A percentile compares a stretch with the other conserved stretches of the same genome.
Conservation (phyloP, 2,329 filamentous ascomycete species). For the Diplocarpon rosae region DNA sequence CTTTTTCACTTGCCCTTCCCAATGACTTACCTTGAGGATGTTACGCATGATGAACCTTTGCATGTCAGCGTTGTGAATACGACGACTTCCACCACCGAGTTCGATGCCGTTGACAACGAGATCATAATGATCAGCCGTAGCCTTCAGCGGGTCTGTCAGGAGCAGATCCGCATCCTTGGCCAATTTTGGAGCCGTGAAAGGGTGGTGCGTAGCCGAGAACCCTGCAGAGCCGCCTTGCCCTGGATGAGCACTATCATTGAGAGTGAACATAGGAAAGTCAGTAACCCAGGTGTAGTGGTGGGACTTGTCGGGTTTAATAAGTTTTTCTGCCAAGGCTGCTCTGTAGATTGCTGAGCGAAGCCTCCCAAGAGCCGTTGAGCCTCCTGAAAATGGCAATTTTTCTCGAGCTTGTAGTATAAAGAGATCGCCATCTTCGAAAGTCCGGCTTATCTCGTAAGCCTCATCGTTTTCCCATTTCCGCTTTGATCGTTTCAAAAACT, state of each 20-base stretch:
- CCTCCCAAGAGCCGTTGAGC: constrained; percentile 45
- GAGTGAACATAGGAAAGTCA: constrained; percentile 88
- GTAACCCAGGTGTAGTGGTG: constrained; percentile 73
- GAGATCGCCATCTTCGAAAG: constrained; percentile 58
- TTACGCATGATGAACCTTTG: constrained; percentile 80
- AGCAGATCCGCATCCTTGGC: constrained; percentile 64
- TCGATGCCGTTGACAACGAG: constrained; percentile 93
- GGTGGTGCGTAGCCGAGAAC: constrained; percentile 83
- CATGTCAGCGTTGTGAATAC: constrained; percentile 75
- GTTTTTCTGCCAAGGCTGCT: constrained; percentile 18
- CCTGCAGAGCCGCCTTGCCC: constrained; percentile 68
- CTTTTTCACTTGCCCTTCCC: neutral
- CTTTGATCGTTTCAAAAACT: constrained; percentile 9
- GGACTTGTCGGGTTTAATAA: constrained; percentile 24
- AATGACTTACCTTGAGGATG: constrained; percentile 47
- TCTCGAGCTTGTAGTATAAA: constrained; percentile 72
- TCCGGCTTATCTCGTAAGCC: constrained; percentile 27
- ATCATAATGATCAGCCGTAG: constrained; percentile 83
- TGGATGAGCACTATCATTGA: constrained; percentile 43
- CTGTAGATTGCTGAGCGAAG: constrained; percentile 25
- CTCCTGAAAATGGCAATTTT: constrained; percentile 51
- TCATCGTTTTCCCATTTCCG: constrained; percentile 12
- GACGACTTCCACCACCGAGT: constrained; percentile 81
- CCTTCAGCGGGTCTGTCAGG: constrained; percentile 57
- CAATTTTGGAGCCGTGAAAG: constrained; percentile 80